Conservation (phyloP, 352 stramenopile genomes). For the Phytopythium delawarense region DNA sequence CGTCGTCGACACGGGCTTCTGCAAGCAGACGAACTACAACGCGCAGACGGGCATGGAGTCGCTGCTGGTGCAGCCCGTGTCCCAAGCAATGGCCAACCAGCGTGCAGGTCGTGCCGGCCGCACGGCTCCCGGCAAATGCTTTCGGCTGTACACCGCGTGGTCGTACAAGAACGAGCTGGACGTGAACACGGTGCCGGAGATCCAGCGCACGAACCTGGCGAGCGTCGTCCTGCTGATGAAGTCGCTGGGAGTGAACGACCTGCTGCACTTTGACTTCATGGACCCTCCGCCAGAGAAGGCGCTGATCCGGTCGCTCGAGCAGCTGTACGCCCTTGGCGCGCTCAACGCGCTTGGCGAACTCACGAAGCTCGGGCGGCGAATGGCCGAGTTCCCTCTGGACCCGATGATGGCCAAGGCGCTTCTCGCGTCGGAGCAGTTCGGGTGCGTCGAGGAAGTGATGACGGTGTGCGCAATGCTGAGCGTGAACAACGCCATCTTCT, state of each 20-base stretch:
- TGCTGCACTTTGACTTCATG: slow-evolving; percentile 99
- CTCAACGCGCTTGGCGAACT: slow-evolving; percentile 98
- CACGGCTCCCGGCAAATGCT: slow-evolving; percentile 98
- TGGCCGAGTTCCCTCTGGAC: slow-evolving; percentile 96
- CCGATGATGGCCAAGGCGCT: slow-evolving; percentile 95
- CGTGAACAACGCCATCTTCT: slow-evolving; percentile 98
- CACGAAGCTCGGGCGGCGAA: slow-evolving; percentile 93
- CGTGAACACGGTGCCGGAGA: slow-evolving; percentile 97
- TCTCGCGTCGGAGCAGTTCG: slow-evolving; percentile 90
- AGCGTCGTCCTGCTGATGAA: slow-evolving; percentile 99
- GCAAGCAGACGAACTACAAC: slow-evolving; percentile 99
- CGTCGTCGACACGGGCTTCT: slow-evolving; percentile 99
- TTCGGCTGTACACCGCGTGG: slow-evolving; percentile 98
- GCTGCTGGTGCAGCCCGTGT: slow-evolving; percentile 98
- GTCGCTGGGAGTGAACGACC: slow-evolving; percentile 98
- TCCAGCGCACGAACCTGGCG: slow-evolving; percentile 96
- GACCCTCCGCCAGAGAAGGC: slow-evolving; percentile 98
- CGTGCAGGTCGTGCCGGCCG: slow-evolving; percentile 93
- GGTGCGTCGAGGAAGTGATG: slow-evolving; percentile 92
- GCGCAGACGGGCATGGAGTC: slow-evolving; percentile 98
- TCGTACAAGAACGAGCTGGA: slow-evolving; percentile 99
- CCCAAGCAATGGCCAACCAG: slow-evolving; percentile 96
- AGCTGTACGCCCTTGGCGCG: slow-evolving; percentile 98
- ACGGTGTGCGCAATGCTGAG: slow-evolving; percentile 98
- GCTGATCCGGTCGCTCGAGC: slow-evolving; percentile 97